Conservation (phyloP, 352 stramenopile species). For the Pythium oligandrum region DNA sequence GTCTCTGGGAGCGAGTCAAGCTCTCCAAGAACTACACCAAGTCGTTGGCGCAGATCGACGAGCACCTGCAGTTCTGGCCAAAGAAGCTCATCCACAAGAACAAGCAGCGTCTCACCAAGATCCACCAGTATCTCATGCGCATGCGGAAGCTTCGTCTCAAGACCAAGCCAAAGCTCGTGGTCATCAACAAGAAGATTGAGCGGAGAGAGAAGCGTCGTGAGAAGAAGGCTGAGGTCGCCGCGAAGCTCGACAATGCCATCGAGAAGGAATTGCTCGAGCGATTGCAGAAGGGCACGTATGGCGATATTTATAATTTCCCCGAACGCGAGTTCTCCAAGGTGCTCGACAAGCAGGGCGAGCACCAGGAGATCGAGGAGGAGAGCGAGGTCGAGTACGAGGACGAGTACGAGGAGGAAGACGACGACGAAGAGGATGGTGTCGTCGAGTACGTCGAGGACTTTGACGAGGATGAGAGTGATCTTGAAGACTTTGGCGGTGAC, state of each 20-base stretch:
- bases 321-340: conserved; percentile 89
- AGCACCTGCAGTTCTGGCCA: conserved; percentile 97
- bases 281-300: conserved; percentile 97
- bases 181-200: conserved; percentile 96
- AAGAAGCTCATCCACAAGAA: conserved; percentile 98
- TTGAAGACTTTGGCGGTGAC: conserved; percentile 79
- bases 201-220: conserved; percentile 93
- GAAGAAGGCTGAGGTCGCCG: conserved; percentile 95
- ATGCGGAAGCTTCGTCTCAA: conserved; percentile 98
- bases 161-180: conserved; percentile 91
- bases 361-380: conserved; percentile 91
- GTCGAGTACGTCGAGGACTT: conserved; percentile 86
- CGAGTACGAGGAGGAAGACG: conserved; percentile 57
- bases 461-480: conserved; percentile 92
- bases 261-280: conserved; percentile 98
- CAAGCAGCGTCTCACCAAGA: conserved; percentile 99
- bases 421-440: conserved; percentile 56
- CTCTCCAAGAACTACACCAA: conserved; percentile 97
- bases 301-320: conserved; percentile 99
- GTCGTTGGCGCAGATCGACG: conserved; percentile 91
- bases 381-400: conserved; percentile 68
- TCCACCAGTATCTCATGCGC: conserved; percentile 98
- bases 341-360: conserved; percentile 71
- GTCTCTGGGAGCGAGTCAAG: conserved; percentile 98
- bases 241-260: conserved; percentile 94